Evolutionary conservation across 805 yeast genomes (phyloP).

Genomic region (baker's yeast (Saccharomyces cerevisiae)): DNA sequence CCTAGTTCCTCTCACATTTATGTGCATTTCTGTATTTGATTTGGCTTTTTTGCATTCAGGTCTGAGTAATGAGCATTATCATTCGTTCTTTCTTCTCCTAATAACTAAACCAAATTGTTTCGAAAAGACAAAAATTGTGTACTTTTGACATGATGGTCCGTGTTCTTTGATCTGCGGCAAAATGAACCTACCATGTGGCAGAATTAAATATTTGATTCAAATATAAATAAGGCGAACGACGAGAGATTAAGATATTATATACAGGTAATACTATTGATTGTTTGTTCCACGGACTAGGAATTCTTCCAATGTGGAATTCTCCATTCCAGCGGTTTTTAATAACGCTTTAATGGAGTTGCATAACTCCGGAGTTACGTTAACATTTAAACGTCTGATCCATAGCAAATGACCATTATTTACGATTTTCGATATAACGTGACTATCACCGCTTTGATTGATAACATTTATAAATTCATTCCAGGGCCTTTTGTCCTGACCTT

Average conservation of each 20-base stretch:
- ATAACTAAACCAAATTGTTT: background rate
- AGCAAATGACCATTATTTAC: slow-evolving; percentile 20
- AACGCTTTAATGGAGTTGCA: slow-evolving; percentile 9
- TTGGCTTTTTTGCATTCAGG: background rate
- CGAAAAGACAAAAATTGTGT: background rate
- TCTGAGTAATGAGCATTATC: background rate
- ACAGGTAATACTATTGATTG: background rate
- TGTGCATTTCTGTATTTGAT: background rate
- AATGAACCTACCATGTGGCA: background rate
- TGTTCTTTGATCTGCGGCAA: background rate
- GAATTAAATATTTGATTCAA: background rate
- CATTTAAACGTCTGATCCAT: slow-evolving; percentile 19
- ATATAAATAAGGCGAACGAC: background rate
- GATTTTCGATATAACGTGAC: slow-evolving; percentile 8
- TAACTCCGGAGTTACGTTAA: slow-evolving; percentile 13
- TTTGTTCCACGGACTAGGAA: background rate
- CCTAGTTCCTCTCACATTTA: background rate
- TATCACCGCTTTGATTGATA: slow-evolving; percentile 13
- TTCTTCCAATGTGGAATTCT: slow-evolving; percentile 1
- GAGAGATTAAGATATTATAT: background rate
- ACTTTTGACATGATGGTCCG: background rate
- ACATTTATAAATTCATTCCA: slow-evolving; percentile 20
- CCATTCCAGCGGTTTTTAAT: slow-evolving; percentile 6
- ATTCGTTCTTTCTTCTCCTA: background rate
- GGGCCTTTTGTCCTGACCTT: slow-evolving; percentile 19